phyloP scores from a whole-genome alignment of 2,329 filamentous ascomycete species.

The Curvularia lunata region DNA sequence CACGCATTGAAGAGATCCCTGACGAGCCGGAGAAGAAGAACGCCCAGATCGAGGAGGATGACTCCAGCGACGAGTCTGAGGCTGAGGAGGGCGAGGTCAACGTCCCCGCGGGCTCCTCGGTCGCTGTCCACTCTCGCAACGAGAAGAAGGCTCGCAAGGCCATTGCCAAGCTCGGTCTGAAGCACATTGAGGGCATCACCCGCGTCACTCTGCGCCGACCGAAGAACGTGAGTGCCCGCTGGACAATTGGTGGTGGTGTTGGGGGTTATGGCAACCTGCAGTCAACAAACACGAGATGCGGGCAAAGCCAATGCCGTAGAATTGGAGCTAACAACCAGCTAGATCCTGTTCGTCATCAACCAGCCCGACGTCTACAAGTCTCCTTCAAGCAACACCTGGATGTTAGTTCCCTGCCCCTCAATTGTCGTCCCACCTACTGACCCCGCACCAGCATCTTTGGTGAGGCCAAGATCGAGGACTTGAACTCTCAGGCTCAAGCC shows the following conservation, averaged over 20 bases:
- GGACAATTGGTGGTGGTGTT: constrained; percentile 23
- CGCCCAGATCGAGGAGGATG: constrained; percentile 75
- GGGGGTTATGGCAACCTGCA: constrained; percentile 9
- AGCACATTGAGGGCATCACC: constrained; percentile 96
- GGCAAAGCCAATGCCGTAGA: constrained; percentile 12
- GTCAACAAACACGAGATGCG: constrained; percentile 12
- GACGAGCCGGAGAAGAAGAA: constrained; percentile 83
- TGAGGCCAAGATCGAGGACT: constrained; percentile 99
- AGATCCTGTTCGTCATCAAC: constrained; percentile 99
- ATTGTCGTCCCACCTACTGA: constrained; percentile 26
- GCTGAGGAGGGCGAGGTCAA: constrained; percentile 72
- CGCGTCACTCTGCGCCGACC: constrained; percentile 96
- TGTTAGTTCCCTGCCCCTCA: constrained; percentile 68
- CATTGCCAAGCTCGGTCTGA: constrained; percentile 96
- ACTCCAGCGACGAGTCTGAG: constrained; percentile 75
- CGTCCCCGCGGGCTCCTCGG: constrained; percentile 83
- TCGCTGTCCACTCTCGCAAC: constrained; percentile 96
- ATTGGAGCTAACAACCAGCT: constrained; percentile 25
- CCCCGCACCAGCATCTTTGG: constrained; percentile 81
- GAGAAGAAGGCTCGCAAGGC: constrained; percentile 99
- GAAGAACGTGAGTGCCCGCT: constrained; percentile 85
- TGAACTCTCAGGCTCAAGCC: constrained; percentile 97
- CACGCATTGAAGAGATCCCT: constrained; percentile 95
- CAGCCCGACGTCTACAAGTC: constrained; percentile 99
- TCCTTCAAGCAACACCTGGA: constrained; percentile 99